Evolutionary conservation across 1,284 basidiomycete genomes (phyloP), one percentile per base, ranked within the genome.

Genomic region (Pyrrhoderma lamaoense): DNA sequence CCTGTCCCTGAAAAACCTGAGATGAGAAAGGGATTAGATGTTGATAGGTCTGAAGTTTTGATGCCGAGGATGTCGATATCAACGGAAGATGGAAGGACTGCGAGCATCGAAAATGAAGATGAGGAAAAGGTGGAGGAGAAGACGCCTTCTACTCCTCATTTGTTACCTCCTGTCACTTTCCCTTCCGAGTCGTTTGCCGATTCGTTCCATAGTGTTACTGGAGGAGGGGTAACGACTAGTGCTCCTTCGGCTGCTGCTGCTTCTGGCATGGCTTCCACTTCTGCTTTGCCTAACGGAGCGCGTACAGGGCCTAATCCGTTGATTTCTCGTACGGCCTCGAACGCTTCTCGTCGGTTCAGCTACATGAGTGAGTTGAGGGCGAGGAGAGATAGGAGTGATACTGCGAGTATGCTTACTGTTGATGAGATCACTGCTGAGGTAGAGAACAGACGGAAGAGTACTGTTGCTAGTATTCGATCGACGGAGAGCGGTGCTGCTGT

Each of bases 341-440:
- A 70, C 11, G 77, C 82, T 0, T 88, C 85, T 1, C 77, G 74
- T 56, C 79, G 89, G 1, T 77, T 84, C 70, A 90, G 87, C 61
- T 89, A 76, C 68, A 85, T 80, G 73, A 87, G 76, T 0, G 85
- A 89, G 62, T 64, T 92, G 44, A 73, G 87, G 49, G 85, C 80
- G 62, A 87, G 82, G 65, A 80, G 85, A 13, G 92, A 95, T 62
- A 74, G 79, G 43, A 89, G 88, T 1, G 94, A 98, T 62, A 88
- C 88, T 1, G 91, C 90, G 3, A 94, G 90, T 62, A 69, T 99
- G 59, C 76, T 99, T 63, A 99, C 95, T 0, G 89, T 99, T 13
- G 95, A 99, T 62, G 93, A 99, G 68, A 96, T 99, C 60, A 98
- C 95, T 0, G 93, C 92, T 3, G 90, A 95, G 61, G 90, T 99